Evolutionary conservation across 1,284 basidiomycete genomes (phyloP).

Genomic region (Vanrija pseudolonga): DNA sequence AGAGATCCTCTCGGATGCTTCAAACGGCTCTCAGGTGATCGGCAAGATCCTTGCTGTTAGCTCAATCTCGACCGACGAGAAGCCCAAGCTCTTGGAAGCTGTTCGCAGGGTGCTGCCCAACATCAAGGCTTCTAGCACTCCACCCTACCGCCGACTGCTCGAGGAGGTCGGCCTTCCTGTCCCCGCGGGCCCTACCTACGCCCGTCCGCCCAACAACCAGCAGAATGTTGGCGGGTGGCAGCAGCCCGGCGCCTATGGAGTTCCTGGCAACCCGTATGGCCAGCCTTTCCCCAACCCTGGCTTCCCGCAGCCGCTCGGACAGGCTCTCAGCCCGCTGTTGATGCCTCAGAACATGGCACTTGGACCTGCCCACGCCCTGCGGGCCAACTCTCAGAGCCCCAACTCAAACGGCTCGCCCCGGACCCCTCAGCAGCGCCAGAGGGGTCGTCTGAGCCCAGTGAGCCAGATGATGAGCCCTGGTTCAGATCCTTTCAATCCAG

Average conservation of each 20-base stretch:
- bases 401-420: constrained; percentile 25
- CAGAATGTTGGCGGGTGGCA: constrained; percentile 14
- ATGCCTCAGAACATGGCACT: constrained; percentile 44
- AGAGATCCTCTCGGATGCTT: constrained; percentile 89
- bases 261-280: constrained; percentile 5
- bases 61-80: constrained; percentile 69
- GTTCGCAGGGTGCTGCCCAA: constrained; percentile 83
- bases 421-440: constrained; percentile 33
- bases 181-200: constrained; percentile 47
- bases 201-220: constrained; percentile 9
- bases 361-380: constrained; percentile 27
- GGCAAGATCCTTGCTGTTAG: constrained; percentile 86
- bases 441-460: constrained; percentile 38
- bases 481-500: constrained; percentile 50
- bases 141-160: constrained; percentile 87
- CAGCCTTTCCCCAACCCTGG: constrained; percentile 22
- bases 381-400: constrained; percentile 16
- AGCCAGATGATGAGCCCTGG: constrained; percentile 46
- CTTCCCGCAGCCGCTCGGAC: constrained; percentile 24
- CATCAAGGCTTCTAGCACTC: constrained; percentile 81
- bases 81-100: constrained; percentile 69
- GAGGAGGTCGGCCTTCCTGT: constrained; percentile 90
- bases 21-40: constrained; percentile 89
- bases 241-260: constrained; percentile 10
- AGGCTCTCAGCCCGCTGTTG: constrained; percentile 32